phyloP scores from a whole-genome alignment of 768 basidiomycete genomes.

The Leucocoprinus birnbaumii region DNA sequence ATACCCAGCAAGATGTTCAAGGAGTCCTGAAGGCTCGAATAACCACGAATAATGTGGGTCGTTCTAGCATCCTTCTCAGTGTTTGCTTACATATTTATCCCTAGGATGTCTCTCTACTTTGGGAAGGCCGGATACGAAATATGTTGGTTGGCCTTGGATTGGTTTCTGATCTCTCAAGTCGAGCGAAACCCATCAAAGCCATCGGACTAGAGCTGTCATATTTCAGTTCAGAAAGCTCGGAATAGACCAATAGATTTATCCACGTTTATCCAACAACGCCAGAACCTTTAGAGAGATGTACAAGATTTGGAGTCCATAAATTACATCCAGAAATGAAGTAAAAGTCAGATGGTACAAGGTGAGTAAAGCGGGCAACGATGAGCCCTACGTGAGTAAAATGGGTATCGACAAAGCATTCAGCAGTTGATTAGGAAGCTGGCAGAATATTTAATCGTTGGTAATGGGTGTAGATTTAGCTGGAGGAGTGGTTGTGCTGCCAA shows the following conservation, averaged over 20 bases:
- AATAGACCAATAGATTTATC: slow-evolving; percentile 17
- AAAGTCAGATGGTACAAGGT: not conserved
- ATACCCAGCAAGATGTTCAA: slow-evolving; percentile 38
- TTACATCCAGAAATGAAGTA: slow-evolving; percentile 10
- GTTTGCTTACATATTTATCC: not conserved
- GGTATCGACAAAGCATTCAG: slow-evolving; percentile 2
- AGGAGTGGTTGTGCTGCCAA: slow-evolving; percentile 36
- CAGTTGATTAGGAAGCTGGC: not conserved
- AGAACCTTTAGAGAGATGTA: not conserved
- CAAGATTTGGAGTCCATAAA: slow-evolving; percentile 6
- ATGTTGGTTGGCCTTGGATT: slow-evolving; percentile 89
- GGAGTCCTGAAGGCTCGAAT: slow-evolving; percentile 90
- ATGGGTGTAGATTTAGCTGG: slow-evolving; percentile 18
- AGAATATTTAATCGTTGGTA: slow-evolving; percentile 8
- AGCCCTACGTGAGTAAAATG: not conserved
- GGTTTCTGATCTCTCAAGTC: slow-evolving; percentile 83
- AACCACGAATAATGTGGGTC: slow-evolving; percentile 85
- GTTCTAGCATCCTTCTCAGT: not conserved
- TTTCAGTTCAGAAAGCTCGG: slow-evolving; percentile 70
- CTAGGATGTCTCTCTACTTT: slow-evolving; percentile 87
- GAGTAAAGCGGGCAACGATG: not conserved
- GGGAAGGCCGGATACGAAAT: slow-evolving; percentile 90
- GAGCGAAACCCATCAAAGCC: slow-evolving; percentile 83
- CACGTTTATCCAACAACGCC: not conserved
- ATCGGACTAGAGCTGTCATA: slow-evolving; percentile 93